These are phyloP conservation scores for Arthrobotrys pseudoclavata DNA, from an alignment of 2,329 filamentous ascomycete species.

Conservation along the genomic window DNA sequence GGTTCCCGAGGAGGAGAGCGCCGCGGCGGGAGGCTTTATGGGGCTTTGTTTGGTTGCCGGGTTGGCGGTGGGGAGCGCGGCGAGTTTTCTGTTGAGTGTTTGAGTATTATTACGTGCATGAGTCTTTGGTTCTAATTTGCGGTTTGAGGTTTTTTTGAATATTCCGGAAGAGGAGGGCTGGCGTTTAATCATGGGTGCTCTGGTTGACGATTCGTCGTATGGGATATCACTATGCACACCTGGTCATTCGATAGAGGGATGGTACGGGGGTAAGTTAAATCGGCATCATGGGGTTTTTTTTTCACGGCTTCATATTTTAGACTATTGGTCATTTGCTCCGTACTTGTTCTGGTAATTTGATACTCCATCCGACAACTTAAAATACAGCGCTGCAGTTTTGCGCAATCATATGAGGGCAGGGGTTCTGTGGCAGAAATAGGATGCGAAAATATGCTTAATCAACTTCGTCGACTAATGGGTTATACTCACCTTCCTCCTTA, in stretches of 20 bases:
- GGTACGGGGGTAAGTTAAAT: background rate
- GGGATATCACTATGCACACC: background rate
- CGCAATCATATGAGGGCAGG: background rate
- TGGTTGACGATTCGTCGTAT: background rate
- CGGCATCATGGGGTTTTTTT: background rate
- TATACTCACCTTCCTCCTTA: conserved; percentile 44
- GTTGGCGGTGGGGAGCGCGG: conserved; percentile 45
- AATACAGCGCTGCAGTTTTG: background rate
- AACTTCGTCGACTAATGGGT: conserved; percentile 37
- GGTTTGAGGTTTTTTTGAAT: background rate
- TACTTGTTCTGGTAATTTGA: background rate
- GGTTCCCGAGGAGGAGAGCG: conserved; percentile 84
- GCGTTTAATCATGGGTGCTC: conserved; percentile 28
- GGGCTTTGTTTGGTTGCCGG: conserved; percentile 66
- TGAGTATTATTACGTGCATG: background rate
- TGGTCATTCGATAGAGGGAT: background rate
- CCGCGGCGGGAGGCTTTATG: conserved; percentile 95
- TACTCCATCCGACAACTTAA: background rate
- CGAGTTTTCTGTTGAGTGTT: conserved; percentile 51
- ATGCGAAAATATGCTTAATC: conserved; percentile 24
- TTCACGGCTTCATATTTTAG: background rate
- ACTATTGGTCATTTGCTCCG: background rate
- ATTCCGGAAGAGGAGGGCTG: background rate
- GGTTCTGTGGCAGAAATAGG: background rate
- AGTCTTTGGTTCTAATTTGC: conserved; percentile 20